phyloP scores from a whole-genome alignment of 305 asterid genomes.

The Ilex paraguariensis region DNA sequence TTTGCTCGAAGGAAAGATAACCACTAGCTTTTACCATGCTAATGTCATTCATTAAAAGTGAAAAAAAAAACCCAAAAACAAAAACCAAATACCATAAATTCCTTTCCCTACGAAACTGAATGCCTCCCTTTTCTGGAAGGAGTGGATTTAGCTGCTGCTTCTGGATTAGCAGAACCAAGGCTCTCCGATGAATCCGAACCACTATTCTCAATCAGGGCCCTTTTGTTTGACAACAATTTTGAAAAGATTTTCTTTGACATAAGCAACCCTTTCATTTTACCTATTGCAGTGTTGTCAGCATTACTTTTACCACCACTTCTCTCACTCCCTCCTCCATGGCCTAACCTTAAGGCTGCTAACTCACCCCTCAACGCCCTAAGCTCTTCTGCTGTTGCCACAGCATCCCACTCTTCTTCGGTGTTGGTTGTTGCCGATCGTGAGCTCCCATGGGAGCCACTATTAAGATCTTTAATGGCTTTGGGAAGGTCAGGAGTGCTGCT shows the following conservation, averaged over 20 bases:
- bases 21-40: conserved; percentile 19
- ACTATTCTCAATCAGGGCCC: conserved; percentile 68
- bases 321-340: conserved; percentile 38
- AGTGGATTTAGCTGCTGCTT: conserved; percentile 67
- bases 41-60: conserved; percentile 5
- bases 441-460: conserved; percentile 61
- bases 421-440: conserved; percentile 67
- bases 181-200: conserved; percentile 93
- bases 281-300: conserved; percentile 50
- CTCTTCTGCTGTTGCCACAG: conserved; percentile 81
- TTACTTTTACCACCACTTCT: conserved; percentile 37
- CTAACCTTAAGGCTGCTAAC: conserved; percentile 67
- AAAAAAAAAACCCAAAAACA: conserved; percentile 6
- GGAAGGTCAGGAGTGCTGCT: conserved; percentile 97
- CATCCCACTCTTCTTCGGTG: conserved; percentile 97
- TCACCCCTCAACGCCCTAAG: conserved; percentile 83
- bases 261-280: conserved; percentile 68
- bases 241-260: conserved; percentile 72
- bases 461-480: conserved; percentile 72
- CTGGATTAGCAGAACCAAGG: conserved; percentile 60
- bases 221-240: conserved; percentile 74
- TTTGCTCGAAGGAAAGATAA: conserved; percentile 13
- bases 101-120: conserved; percentile 61
- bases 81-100: conserved; percentile 10
- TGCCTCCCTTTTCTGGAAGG: conserved; percentile 71